phyloP scores from a whole-genome alignment of 2,329 filamentous ascomycete genomes.

The Clarireedia hainanense region DNA sequence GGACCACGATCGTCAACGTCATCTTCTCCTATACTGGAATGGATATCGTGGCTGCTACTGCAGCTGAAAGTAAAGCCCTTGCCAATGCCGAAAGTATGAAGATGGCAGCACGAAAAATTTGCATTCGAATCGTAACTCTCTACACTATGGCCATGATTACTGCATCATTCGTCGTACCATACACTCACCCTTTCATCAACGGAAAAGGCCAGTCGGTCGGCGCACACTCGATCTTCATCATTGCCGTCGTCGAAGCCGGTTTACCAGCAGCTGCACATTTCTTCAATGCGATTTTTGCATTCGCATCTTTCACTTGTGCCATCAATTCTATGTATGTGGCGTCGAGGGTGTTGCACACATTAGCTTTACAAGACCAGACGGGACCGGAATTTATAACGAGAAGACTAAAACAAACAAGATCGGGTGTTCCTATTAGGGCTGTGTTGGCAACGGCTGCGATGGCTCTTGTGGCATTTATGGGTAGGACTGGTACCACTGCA shows the following conservation, averaged over 20 bases:
- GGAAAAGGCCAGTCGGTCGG: conserved; percentile 32
- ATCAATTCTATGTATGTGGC: conserved; percentile 34
- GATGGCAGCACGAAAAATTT: conserved; percentile 34
- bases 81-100: conserved; percentile 34
- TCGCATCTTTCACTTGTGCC: conserved; percentile 32
- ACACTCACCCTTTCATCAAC: conserved; percentile 34
- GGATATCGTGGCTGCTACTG: conserved; percentile 34
- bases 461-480: conserved; percentile 35
- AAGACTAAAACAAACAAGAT: conserved; percentile 30
- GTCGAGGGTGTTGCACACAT: conserved; percentile 32
- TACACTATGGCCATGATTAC: conserved; percentile 24
- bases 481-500: conserved; percentile 31
- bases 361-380: conserved; percentile 33
- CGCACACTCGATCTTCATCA: conserved; percentile 32
- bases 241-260: conserved; percentile 33
- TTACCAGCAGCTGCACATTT: conserved; percentile 27
- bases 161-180: conserved; percentile 31
- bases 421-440: conserved; percentile 33
- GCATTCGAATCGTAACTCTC: conserved; percentile 30
- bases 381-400: conserved; percentile 35
- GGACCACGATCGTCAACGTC: conserved; percentile 33
- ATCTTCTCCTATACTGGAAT: conserved; percentile 24
- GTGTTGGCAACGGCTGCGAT: conserved; percentile 34
- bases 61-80: conserved; percentile 31
- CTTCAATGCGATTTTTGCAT: conserved; percentile 32